Base-by-base conservation (phyloP, 2,329 filamentous ascomycete species). In the Diplocarpon mali region DNA sequence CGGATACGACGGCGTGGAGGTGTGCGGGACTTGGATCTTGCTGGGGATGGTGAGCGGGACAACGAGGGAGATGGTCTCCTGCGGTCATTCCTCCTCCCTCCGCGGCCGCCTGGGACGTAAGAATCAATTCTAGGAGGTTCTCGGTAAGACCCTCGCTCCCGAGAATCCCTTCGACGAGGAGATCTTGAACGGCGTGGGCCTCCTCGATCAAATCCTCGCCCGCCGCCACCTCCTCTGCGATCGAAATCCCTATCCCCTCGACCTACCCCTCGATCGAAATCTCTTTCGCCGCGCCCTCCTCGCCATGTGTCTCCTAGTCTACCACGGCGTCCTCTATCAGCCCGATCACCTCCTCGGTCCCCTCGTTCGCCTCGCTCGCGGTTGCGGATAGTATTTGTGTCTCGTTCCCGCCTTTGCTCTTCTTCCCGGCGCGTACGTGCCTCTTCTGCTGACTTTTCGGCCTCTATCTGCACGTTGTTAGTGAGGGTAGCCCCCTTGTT, bases 401-500 rank as follows among this genome's bases (percentile, higher is more conserved):
- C 81, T 49, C 78, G 78, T 48, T 92, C 85, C 46, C 84, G 79
- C 40, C 76, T 72, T 54, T 80, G 75, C 47, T 84, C 75, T 45
- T 82, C 76, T 58, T 90, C 83, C 52, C 81, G 79, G 56, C 80
- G 77, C 43, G 74, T 75, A 44, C 82, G 80, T 24, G 78, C 76
- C 59, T 85, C 80, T 60, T 92, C 85, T 24, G 84, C 84, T 35
- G 81, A 82, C 62, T 81, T 84, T 55, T 92, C 87, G 30, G 86
- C 83, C 60, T 93, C 83, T 41, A 87, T 78, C 87, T 89, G 53
- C 28, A 5, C 43, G n/a, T 29, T 24, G 30, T 59, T 34, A 59
- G 53, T 28, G 20, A 24, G 12, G 35, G 14, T 16, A 11, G 11
- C n/a, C 17, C 12, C 38, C 38, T 20, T 31, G 2, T 13, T 13